Evolutionary conservation across 441 rosid species (phyloP), one percentile per base, ranked within the genome.

Genomic region (Pelargonium myrrhifolium): DNA sequence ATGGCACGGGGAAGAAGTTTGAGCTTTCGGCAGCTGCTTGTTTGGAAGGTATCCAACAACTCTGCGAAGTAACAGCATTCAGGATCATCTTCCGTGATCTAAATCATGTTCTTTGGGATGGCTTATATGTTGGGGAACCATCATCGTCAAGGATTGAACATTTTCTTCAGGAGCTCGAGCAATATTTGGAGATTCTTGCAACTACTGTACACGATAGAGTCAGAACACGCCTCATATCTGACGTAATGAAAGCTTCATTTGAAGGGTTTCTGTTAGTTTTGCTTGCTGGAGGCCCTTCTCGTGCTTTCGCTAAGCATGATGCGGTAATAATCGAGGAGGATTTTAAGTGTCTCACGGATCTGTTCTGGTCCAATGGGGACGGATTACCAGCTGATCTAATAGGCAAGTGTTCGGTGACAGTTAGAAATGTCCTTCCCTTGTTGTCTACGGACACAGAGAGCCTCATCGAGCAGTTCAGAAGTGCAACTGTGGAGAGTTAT

Each of bases 321-420:
- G 84, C 84, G 26, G 79, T 74, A 9, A 65, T 73, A 0, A 76
- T 86, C 18, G 85, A 82, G 10, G 93, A 84, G 69, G 93, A 88
- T 74, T 84, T 88, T 71, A 83, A 82, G 81, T 69, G 77, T 65
- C 78, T 88, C 1, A 79, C 77, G 21, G 93, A 88, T 65, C 74
- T 88, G n/a, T 88, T 88, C 77, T 88, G 93, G 93, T 86, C 93
- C 22, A 86, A 88, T 21, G 90, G 90, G 28, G 93, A 88, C 55
- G 93, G 93, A 8, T 71, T 88, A 72, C 90, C 90, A 10, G 77
- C 84, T 63, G 90, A 88, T 62, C 72, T 86, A 68, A 88, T 88
- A 12, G 85, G 83, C 9, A 84, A 84, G 74, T 82, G 78, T 62
- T 86, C 93, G 0, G 71, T 76, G 12, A 78, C 75, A 0, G 85